A percentile compares a stretch with the other conserved stretches of the same genome.
These are phyloP conservation scores for Tetragonia tetragonoides DNA, from an alignment of 148 eudicot species.

Conservation along the genomic window DNA sequence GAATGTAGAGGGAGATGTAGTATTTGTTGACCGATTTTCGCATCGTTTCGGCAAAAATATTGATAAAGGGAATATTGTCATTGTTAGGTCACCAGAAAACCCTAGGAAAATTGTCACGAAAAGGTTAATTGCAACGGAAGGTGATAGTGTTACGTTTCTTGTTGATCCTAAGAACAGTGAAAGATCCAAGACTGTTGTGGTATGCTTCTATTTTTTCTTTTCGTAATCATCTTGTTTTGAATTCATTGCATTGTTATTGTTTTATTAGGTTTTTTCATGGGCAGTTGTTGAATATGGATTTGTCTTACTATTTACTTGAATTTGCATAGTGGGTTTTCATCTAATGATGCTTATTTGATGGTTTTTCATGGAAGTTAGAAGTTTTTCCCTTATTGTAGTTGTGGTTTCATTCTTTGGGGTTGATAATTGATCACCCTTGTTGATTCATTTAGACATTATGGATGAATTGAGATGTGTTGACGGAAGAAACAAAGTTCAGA, in stretches of 20 bases:
- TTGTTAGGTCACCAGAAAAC: conserved; percentile 71
- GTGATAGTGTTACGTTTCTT: conserved; percentile 48
- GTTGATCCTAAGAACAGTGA: conserved; percentile 49
- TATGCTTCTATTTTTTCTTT: conserved; percentile 6
- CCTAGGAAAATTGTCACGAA: conserved; percentile 64
- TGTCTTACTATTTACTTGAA: not conserved
- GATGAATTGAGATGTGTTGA: not conserved
- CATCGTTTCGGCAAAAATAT: conserved; percentile 40
- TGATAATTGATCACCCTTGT: not conserved
- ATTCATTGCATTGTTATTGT: not conserved
- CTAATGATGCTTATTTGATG: no score
- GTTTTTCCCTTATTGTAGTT: no score
- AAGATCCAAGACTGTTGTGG: conserved; percentile 26
- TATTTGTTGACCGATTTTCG: conserved; percentile 54
- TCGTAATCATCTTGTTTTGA: not conserved
- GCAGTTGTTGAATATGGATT: not conserved
- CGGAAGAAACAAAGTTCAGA: not conserved
- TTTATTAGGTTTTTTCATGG: not conserved
- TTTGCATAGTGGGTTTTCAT: not conserved
- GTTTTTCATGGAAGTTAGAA: no score
- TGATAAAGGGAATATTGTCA: conserved; percentile 55
- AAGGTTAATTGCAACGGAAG: conserved; percentile 64
- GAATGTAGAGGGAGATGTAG: conserved; percentile 54
- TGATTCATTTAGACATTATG: not conserved
- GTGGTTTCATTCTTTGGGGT: no score